Base-by-base conservation (phyloP, 768 basidiomycete genomes). In the Boletus tylopilopsis region DNA sequence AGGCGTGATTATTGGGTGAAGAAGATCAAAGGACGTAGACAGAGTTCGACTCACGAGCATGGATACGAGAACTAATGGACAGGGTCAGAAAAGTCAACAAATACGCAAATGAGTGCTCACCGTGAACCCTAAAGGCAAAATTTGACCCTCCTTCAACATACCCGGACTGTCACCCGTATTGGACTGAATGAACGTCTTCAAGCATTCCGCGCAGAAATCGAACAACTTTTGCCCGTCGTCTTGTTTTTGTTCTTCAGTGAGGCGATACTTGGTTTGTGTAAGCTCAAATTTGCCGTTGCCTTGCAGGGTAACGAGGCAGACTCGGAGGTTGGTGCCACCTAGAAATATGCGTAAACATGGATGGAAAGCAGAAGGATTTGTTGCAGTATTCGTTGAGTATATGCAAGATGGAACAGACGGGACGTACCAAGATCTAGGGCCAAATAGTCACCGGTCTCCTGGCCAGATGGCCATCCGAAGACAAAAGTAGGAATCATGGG, bases 401-500 rank as follows among this genome's bases (percentile, higher is more conserved):
- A 33, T 41, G 29, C 35, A 9, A 8, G 22, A 19, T 16, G 7
- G 43, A 33, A 21, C n/a, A 27, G 34, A 38, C 6, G 9, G 42
- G 29, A 73, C 82, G 62, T 58, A 87, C 89, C 90, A 30, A 93
- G 84, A 68, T 93, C 90, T 27, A 99, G 72, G 8, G 96, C 93
- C 32, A 98, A 83, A 68, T 77, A 96, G 46, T 94, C 87, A 11
- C 96, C 95, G 12, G 74, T 77, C 73, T 99, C 96, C 50, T 87
- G 70, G 4, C 94, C 92, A 10, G 84, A 81, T 6, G 96, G 96
- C 87, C 92, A 98, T 23, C 87, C 89, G 59, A 98, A 97, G 42
- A 98, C 96, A 67, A 76, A 99, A 0, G 96, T 94, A 4, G 96
- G 96, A 45, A 98, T 91, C 96, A 94, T 92, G 16, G 90, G 90